A percentile compares a stretch with the other conserved stretches of the same genome.
Evolutionary conservation across 2,329 filamentous ascomycete genomes (phyloP).

Genomic region (Neocatenulostroma microsporum): DNA sequence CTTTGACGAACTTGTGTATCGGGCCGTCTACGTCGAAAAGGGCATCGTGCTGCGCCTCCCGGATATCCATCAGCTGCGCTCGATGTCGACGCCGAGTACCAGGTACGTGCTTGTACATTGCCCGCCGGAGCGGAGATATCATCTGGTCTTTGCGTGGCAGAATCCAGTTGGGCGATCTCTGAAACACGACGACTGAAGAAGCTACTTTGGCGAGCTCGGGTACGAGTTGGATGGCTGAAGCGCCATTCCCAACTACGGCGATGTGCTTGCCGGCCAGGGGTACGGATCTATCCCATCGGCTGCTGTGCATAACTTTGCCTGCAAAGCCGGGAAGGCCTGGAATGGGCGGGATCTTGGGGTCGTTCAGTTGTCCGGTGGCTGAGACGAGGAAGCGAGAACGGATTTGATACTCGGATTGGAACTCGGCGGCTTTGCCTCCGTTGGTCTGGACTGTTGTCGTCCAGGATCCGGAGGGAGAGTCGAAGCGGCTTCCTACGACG

Average conservation of each 20-base stretch:
- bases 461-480: conserved; percentile 47
- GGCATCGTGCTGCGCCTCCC: conserved; percentile 42
- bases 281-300: conserved; percentile 55
- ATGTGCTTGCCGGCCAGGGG: conserved; percentile 48
- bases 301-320: conserved; percentile 50
- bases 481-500: conserved; percentile 49
- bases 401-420: conserved; percentile 45
- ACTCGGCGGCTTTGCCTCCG: conserved; percentile 49
- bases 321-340: conserved; percentile 42
- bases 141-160: conserved; percentile 45
- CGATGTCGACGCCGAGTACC: conserved; percentile 45
- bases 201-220: conserved; percentile 49
- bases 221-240: conserved; percentile 51
- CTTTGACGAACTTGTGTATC: conserved; percentile 35
- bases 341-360: conserved; percentile 45
- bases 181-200: conserved; percentile 47
- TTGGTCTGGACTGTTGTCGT: conserved; percentile 43
- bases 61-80: conserved; percentile 47
- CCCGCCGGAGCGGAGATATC: conserved; percentile 37
- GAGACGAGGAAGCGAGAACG: conserved; percentile 50
- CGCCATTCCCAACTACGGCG: conserved; percentile 54
- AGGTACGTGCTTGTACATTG: conserved; percentile 45
- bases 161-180: conserved; percentile 54
- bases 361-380: conserved; percentile 53
- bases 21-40: conserved; percentile 36